Base-by-base conservation (phyloP, 1,139 yeast genomes). In the Geotrichum aggregatum region DNA sequence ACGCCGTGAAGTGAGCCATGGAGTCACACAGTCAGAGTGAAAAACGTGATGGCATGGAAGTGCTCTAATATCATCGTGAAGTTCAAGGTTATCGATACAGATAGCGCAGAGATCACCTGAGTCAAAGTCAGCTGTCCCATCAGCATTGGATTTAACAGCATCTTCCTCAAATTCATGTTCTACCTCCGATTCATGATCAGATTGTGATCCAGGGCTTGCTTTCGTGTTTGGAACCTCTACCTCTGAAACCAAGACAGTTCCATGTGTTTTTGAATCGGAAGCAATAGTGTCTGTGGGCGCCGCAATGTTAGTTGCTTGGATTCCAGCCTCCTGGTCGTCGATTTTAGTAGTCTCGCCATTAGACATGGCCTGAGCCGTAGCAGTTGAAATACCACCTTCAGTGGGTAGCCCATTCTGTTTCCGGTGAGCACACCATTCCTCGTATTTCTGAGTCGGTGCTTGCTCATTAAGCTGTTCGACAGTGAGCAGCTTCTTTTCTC, bases 41-140 rank as follows among this genome's bases (percentile, higher is more conserved):
- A 83, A 87, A 1, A 85, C 92, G 68, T 87, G 95, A 7, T 89
- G 88, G 70, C 95, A 87, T 14, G 83, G 71, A 46, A 87, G 72
- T 0, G 88, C 92, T 54, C 95, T 76, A 0, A 87, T 87, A 1
- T 71, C 68, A 55, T 84, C 88, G 11, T 78, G 83, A 47, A 78
- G 77, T 57, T 82, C 86, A 52, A 84, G 75, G 4, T 71, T 65
- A 51, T 86, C 95, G 47, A 87, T 73, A 66, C 95, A 87, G 56
- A 87, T 83, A 11, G 92, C 89, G 72, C 95, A 87, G 6, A 43
- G 46, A 19, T 43, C 46, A 4, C 46, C 46, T 7, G 46, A 91
- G 11, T 76, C 88, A 10, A 18, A 21, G 14, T 13, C 3, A 13
- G 46, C 14, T 2, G n/a, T 7, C 10, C 78, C 83, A 4, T 10